Percentiles rank a stretch among this genome's conserved stretches.
phyloP scores from a whole-genome alignment of 1,284 basidiomycete genomes.

The Puccinia triticina region DNA sequence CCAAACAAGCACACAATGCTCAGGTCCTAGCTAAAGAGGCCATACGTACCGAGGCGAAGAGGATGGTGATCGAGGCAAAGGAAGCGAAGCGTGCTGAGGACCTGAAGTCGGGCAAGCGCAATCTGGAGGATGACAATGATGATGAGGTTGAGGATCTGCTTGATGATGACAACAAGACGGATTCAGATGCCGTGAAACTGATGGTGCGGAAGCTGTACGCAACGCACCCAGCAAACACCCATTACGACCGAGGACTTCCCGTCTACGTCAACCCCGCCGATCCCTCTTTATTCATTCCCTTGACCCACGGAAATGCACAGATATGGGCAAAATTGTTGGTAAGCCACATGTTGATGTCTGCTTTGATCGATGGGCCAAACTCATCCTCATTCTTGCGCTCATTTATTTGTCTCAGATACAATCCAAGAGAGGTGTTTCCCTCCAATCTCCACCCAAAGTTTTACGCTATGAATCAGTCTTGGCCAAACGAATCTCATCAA shows the following conservation, averaged over 20 bases:
- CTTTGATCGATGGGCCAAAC: too few relatives aligned
- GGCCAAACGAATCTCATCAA: too few relatives aligned
- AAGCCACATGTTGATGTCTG: too few relatives aligned
- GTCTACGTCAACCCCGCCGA: not conserved
- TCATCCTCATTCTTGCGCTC: too few relatives aligned
- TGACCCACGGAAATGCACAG: not conserved
- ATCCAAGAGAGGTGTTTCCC: not conserved
- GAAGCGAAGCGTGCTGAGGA: not conserved
- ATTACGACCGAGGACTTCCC: not conserved
- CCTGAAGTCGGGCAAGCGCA: too few relatives aligned
- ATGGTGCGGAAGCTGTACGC: not conserved
- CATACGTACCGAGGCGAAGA: not conserved
- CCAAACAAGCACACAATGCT: not conserved
- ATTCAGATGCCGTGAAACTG: not conserved
- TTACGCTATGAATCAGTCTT: not conserved
- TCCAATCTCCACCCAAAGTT: not conserved
- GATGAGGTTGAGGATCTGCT: not conserved
- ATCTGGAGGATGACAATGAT: not conserved
- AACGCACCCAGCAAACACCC: not conserved
- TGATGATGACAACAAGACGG: not conserved
- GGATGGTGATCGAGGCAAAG: not conserved
- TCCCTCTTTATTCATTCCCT: not conserved
- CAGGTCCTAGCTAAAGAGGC: too few relatives aligned
- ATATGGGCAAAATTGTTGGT: not conserved
- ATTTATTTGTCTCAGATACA: not conserved